A percentile compares a stretch with the other conserved stretches of the same genome.
Conservation (phyloP, 192 early-diverging fungal species). For the Backusella tuberculispora region DNA sequence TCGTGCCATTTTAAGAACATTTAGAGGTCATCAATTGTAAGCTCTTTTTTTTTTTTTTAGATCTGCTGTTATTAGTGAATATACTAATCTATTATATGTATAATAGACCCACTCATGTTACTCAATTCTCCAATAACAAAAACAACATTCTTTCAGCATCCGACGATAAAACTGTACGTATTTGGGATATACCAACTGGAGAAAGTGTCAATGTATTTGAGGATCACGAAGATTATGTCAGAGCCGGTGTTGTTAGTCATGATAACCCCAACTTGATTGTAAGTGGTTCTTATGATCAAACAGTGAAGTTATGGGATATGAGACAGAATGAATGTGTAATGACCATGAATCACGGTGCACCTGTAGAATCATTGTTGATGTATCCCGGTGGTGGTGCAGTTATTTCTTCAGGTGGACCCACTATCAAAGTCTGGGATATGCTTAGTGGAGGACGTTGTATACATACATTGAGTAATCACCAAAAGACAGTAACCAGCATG, state of each 20-base stretch:
- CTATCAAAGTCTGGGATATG: slow-evolving; percentile 88
- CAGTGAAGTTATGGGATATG: slow-evolving; percentile 91
- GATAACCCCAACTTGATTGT: slow-evolving; percentile 83
- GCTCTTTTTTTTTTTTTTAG: slow-evolving; percentile 19
- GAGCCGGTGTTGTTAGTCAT: slow-evolving; percentile 69
- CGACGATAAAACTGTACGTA: slow-evolving; percentile 89
- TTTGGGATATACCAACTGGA: slow-evolving; percentile 95
- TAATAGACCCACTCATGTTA: slow-evolving; percentile 80
- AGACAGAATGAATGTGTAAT: slow-evolving; percentile 73
- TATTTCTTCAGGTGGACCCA: slow-evolving; percentile 80
- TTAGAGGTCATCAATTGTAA: slow-evolving; percentile 60
- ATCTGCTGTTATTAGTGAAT: too few species aligned
- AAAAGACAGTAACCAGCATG: slow-evolving; percentile 94
- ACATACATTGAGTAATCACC: slow-evolving; percentile 84
- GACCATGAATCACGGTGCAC: slow-evolving; percentile 80
- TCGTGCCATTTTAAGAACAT: slow-evolving; percentile 70
- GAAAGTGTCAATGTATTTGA: slow-evolving; percentile 66
- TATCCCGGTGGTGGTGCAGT: slow-evolving; percentile 82
- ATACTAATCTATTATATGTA: too few species aligned
- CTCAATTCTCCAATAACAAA: slow-evolving; percentile 80
- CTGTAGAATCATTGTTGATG: slow-evolving; percentile 88
- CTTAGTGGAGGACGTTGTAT: slow-evolving; percentile 79
- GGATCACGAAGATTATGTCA: slow-evolving; percentile 93
- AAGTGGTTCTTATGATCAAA: slow-evolving; percentile 96
- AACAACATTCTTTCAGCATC: slow-evolving; percentile 84